These are phyloP conservation scores for Scleromitrula shiraiana DNA, from an alignment of 2,329 filamentous ascomycete species.

Conservation along the genomic window DNA sequence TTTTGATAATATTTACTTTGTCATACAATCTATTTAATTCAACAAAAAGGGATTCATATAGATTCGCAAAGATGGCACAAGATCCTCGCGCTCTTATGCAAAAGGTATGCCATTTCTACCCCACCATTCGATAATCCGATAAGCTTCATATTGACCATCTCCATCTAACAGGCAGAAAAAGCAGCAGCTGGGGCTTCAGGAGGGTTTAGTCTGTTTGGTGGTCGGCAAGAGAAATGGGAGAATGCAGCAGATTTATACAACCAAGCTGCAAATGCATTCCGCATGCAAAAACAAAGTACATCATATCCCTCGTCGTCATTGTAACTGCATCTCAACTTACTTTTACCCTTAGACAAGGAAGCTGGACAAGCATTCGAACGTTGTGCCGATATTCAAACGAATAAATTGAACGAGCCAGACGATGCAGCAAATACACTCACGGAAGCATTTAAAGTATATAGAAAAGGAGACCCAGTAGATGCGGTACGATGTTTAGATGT, in stretches of 20 bases:
- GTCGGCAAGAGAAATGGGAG: conserved; percentile 80
- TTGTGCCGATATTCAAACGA: conserved; percentile 71
- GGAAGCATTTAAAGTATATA: conserved; percentile 93
- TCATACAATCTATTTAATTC: background rate
- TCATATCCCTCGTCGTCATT: background rate
- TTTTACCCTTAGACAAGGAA: conserved; percentile 56
- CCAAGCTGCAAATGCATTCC: conserved; percentile 86
- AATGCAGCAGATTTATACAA: conserved; percentile 80
- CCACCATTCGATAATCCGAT: conserved; percentile 25
- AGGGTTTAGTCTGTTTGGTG: conserved; percentile 87
- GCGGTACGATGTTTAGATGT: conserved; percentile 72
- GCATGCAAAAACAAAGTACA: conserved; percentile 74
- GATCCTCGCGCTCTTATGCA: conserved; percentile 72
- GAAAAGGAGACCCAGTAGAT: conserved; percentile 74
- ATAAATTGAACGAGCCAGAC: conserved; percentile 81
- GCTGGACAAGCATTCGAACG: conserved; percentile 81
- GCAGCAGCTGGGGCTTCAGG: conserved; percentile 62
- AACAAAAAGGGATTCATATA: background rate
- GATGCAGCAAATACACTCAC: conserved; percentile 82
- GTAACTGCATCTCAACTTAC: conserved; percentile 1
- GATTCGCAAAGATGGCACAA: conserved; percentile 51
- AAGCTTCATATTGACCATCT: conserved; percentile 11
- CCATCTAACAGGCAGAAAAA: conserved; percentile 79
- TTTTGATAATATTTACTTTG: background rate
- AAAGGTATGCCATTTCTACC: conserved; percentile 47